Percentiles rank a stretch among this genome's conserved stretches.
These are phyloP conservation scores for Pinus tabuliformis DNA, from an alignment of 75 land plant species.

Conservation along the genomic window DNA sequence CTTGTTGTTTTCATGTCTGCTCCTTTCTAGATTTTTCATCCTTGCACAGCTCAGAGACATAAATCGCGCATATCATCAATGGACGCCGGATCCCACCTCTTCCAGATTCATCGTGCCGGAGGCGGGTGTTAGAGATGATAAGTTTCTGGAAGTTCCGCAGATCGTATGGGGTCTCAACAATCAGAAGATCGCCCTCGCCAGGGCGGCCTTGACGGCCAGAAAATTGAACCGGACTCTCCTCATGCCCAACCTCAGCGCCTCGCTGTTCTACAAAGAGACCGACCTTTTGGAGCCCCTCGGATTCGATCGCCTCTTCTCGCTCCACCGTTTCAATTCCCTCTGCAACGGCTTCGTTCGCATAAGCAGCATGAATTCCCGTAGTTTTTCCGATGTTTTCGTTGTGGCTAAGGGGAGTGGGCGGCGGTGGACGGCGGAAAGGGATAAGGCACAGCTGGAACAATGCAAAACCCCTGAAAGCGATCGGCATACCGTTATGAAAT, in stretches of 20 bases:
- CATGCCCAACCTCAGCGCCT: conserved; percentile 68
- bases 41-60: not conserved
- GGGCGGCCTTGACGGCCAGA: no score
- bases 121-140: conserved; percentile 21
- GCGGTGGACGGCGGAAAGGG: conserved; percentile 76
- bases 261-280: conserved; percentile 22
- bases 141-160: conserved; percentile 84
- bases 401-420: conserved; percentile 80
- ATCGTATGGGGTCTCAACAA: no score
- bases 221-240: conserved; percentile 71
- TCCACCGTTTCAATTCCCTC: conserved; percentile 55
- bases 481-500: conserved; percentile 14
- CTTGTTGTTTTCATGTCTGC: not conserved
- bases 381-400: conserved; percentile 16
- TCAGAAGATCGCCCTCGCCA: no score
- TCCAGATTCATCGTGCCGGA: not conserved
- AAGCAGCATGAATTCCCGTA: conserved; percentile 26
- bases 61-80: not conserved
- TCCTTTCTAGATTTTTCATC: not conserved
- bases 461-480: conserved; percentile 15
- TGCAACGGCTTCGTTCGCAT: conserved; percentile 71
- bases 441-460: conserved; percentile 62
- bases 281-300: conserved; percentile 53
- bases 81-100: not conserved
- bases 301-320: conserved; percentile 72